Percentiles rank a stretch among this genome's conserved stretches.
Evolutionary conservation across 2,329 filamentous ascomycete species (phyloP).

Genomic region (Rhinocladiella mackenziei): DNA sequence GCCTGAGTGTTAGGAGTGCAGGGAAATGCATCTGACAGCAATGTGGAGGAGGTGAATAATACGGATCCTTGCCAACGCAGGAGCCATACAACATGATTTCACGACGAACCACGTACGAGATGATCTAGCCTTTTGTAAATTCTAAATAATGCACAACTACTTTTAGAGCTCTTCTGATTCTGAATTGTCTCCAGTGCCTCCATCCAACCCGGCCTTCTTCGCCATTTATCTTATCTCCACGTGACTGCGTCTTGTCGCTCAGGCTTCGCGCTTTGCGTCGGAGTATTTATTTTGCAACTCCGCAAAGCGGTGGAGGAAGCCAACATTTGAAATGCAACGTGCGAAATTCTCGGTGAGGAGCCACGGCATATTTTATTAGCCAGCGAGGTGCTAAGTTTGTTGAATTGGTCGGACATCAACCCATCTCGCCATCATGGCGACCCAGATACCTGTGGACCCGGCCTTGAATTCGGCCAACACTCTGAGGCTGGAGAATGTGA

Average conservation of each 20-base stretch:
- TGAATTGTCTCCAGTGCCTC: too few species aligned
- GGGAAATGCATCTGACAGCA: background rate
- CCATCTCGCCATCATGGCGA: slow-evolving; percentile 45
- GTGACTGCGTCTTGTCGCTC: too few species aligned
- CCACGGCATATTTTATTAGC: background rate
- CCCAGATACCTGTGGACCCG: slow-evolving; percentile 53
- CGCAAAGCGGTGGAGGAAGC: slow-evolving; percentile 5
- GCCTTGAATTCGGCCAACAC: slow-evolving; percentile 56
- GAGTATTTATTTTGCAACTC: background rate
- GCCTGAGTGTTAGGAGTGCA: slow-evolving; percentile 42
- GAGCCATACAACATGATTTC: too few species aligned
- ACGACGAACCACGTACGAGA: background rate
- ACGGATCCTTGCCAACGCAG: too few species aligned
- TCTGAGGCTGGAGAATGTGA: slow-evolving; percentile 60
- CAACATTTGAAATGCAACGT: slow-evolving; percentile 1
- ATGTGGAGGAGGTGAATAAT: background rate
- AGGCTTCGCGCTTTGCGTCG: background rate
- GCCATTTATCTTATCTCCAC: background rate
- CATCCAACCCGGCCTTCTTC: background rate
- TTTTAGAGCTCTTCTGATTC: too few species aligned
- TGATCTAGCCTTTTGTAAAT: background rate
- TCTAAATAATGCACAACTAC: too few species aligned
- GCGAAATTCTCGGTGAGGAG: slow-evolving; percentile 1
- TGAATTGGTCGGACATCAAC: background rate
- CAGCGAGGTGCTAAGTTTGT: background rate